Evolutionary conservation across 495 filamentous ascomycete species (phyloP), one percentile per base, ranked within the genome.

Genomic region (Pyronema domesticum): DNA sequence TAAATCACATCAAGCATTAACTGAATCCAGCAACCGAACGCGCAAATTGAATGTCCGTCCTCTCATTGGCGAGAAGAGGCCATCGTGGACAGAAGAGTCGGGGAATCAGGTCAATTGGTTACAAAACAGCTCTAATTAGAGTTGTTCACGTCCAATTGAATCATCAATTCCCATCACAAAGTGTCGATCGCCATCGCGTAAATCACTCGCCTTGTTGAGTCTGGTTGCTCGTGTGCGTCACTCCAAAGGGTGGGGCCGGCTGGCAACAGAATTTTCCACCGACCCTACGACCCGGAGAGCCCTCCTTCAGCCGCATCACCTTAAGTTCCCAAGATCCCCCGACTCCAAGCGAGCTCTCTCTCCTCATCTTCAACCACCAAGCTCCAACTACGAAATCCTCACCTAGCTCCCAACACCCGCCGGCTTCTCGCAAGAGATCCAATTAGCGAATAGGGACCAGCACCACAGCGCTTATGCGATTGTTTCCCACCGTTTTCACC

Each of bases 401-500:
- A 1, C 40, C 57, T 63, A 62, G 54, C 13, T 61, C 55, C 52
- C 58, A 55, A 53, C 57, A n/a, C 57, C 57, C 60, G 68, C 60
- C 70, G 45, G 11, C 48, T 51, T 37, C 48, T 43, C 51, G 51
- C 18, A 40, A 15, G 33, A 35, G 33, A 17, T 42, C 14, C 17
- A 10, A 39, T 42, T 42, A 13, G 42, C 30, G 40, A 54, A 15
- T 15, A 34, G 15, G 52, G 42, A 40, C 23, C 40, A 46, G 23
- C 42, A 15, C 23, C 11, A 53, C 37, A 14, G 83, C 83, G 77
- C 82, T 83, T 83, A 95, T 95, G 88, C 85, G 82, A 85, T 85
- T 83, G 77, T 81, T 81, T 79, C 76, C 81, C 71, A 87, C 88
- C 68, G 77, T 84, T 71, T 95, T 89, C 76, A 95, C 88, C 75